Base-by-base conservation (phyloP, 169 alveolate species). In the Plasmodium reichenowi region DNA sequence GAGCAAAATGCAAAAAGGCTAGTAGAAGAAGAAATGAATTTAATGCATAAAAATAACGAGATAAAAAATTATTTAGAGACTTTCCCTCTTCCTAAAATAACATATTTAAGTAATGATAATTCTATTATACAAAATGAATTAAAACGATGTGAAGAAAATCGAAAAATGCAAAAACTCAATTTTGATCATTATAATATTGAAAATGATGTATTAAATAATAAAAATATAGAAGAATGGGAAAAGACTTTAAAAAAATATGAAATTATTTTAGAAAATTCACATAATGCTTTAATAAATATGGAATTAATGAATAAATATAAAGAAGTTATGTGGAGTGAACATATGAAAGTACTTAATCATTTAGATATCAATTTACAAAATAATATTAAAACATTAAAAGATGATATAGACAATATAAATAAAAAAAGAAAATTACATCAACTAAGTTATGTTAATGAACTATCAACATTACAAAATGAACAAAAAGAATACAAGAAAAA, bases 271-370 rank as follows among this genome's bases (percentile, higher is more conserved):
- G 88, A 74, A 74, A 74, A 74, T 74, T 38, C 60, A 45, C 88
- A 74, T 43, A 74, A 74, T 50, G 88, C 88, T 12, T 67, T 74
- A 60, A 74, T 74, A 48, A 74, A 74, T 62, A 64, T 74, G 43
- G 88, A 74, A 64, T 43, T 74, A 45, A 74, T 74, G 88, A 74
- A 62, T 62, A 74, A 74, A 62, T 74, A 74, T 29, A 74, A 59
- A 17, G 88, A 74, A 15, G 88, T 74, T 12, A 74, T 74, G 64
- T 74, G 88, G 88, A 60, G 88, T 22, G 88, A 74, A 47, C 88
- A 74, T 54, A 74, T 74, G 88, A 74, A 74, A 32, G 26, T 62
- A 2, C 45, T 74, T 38, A 62, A 62, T 15, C 88, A 74, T 45
- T 45, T 74, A 12, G 88, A 74, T 43, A 62, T 74, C 5, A 74